Evolutionary conservation across 768 basidiomycete genomes (phyloP), one percentile per base, ranked within the genome.

Genomic region (Calocybe indica): DNA sequence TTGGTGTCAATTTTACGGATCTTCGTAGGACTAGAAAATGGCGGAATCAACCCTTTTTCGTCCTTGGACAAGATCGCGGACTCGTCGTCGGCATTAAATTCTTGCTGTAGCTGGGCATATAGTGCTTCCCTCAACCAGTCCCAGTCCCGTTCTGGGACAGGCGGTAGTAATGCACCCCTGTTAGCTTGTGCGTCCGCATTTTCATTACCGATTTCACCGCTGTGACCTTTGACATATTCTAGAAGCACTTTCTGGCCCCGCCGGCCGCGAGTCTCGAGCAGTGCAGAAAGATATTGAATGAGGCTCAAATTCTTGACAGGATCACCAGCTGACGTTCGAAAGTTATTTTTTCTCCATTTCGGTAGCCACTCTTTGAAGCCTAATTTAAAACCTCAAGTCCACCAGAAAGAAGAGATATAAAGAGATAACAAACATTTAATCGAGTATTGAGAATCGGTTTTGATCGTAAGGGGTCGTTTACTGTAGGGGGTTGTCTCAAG

Each of bases 401-500:
- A 35, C 14, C 1, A 7, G 7, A 40, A 5, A 15, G 9, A 40
- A 38, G 28, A 47, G 2, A 22, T 22, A 22, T 22, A 44, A 29
- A 47, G 28, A 49, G 15, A 15, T 22, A 33, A 40, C 68, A 46
- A 51, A 93, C 93, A 92, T 42, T 79, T 66, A 3, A 92, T 91
- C 1, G 82, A 82, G 57, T 96, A 96, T 39, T 79, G 66, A 0
- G 93, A 96, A 63, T 97, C 94, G 0, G 89, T 85, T 55, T 85
- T 85, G 57, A 96, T 88, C 42, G 88, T 57, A 1, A 97, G 66
- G 0, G 80, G 72, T 29, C 62, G 73, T 40, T 72, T 70, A 8
- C 69, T 66, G 7, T 63, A 70, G 0, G 87, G 85, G 1, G 83
- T 75, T 0, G 78, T 80, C 62, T 96, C 91, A 5, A 97, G 69